Percentiles rank a stretch among this genome's conserved stretches.
These are phyloP conservation scores for Graphilbum fragrans DNA, from an alignment of 2,329 filamentous ascomycete species.

Conservation along the genomic window DNA sequence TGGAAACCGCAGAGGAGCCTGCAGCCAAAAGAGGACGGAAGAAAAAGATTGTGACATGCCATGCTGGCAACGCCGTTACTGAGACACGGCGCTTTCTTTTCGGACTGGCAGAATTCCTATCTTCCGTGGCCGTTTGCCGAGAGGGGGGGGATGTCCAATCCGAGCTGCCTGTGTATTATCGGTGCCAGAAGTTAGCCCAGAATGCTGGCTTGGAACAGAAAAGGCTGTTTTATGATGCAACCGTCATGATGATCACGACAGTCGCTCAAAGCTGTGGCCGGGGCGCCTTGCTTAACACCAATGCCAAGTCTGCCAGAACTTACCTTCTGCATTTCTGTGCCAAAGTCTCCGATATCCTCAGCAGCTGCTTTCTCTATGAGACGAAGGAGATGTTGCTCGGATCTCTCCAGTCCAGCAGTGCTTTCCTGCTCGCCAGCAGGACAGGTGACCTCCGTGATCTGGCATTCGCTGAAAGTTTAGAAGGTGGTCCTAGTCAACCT, in stretches of 20 bases:
- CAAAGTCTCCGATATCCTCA: conserved; percentile 18
- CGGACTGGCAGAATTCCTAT: neutral
- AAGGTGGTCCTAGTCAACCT: too few relatives aligned
- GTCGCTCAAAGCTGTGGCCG: conserved; percentile 35
- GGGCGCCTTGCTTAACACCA: conserved; percentile 12
- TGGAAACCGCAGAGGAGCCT: neutral
- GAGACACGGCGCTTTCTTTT: neutral
- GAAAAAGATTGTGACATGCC: neutral
- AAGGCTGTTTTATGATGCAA: conserved; percentile 18
- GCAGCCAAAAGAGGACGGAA: neutral
- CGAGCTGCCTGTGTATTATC: neutral
- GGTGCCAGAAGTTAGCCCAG: neutral
- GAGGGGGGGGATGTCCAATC: neutral
- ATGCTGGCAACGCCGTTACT: neutral
- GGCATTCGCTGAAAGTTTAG: conserved; percentile 37
- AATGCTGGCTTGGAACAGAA: neutral
- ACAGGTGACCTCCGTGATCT: conserved; percentile 41
- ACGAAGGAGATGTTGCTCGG: conserved; percentile 16
- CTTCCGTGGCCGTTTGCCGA: neutral
- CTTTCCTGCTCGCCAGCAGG: conserved; percentile 38
- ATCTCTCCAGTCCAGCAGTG: conserved; percentile 30
- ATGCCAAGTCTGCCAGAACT: conserved; percentile 18
- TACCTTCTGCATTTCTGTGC: conserved; percentile 27
- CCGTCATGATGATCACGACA: conserved; percentile 28
- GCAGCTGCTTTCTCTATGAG: conserved; percentile 11